Conservation (phyloP, 2,329 filamentous ascomycete species). For the Xylaria sp. region DNA sequence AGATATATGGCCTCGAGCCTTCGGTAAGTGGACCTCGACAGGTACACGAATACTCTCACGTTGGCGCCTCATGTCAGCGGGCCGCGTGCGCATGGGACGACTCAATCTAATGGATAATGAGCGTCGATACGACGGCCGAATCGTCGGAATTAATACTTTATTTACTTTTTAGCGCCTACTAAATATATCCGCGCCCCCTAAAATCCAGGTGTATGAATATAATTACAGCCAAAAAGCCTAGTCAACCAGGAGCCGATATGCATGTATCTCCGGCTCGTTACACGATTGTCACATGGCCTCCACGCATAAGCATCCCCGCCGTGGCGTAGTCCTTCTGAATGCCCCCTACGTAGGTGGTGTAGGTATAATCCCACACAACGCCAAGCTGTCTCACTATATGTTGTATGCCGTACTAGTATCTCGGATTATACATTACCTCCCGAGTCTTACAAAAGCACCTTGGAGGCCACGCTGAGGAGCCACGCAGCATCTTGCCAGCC, state of each 20-base stretch:
- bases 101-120: slow-evolving; percentile 19
- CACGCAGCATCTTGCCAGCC: slow-evolving; percentile 76
- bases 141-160: slow-evolving; percentile 15
- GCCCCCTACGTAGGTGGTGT: neutral
- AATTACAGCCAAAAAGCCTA: slow-evolving; percentile 13
- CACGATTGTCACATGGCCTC: slow-evolving; percentile 21
- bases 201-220: slow-evolving; percentile 1
- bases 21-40: slow-evolving; percentile 29
- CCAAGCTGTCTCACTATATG: slow-evolving; percentile 7
- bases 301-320: slow-evolving; percentile 12
- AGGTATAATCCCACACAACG: slow-evolving; percentile 10
- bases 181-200: neutral
- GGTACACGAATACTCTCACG: slow-evolving; percentile 17
- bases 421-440: slow-evolving; percentile 7
- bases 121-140: slow-evolving; percentile 6
- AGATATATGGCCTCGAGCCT: slow-evolving; percentile 26
- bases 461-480: slow-evolving; percentile 72
- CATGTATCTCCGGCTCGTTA: slow-evolving; percentile 25
- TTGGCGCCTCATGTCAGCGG: slow-evolving; percentile 14
- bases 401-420: slow-evolving; percentile 15
- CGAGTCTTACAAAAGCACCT: slow-evolving; percentile 64
- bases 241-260: slow-evolving; percentile 17
- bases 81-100: slow-evolving; percentile 6
- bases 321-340: neutral
- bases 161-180: slow-evolving; percentile 10